Evolutionary conservation across 2,329 filamentous ascomycete genomes (phyloP).

Genomic region (Aspergillus bombycis): DNA sequence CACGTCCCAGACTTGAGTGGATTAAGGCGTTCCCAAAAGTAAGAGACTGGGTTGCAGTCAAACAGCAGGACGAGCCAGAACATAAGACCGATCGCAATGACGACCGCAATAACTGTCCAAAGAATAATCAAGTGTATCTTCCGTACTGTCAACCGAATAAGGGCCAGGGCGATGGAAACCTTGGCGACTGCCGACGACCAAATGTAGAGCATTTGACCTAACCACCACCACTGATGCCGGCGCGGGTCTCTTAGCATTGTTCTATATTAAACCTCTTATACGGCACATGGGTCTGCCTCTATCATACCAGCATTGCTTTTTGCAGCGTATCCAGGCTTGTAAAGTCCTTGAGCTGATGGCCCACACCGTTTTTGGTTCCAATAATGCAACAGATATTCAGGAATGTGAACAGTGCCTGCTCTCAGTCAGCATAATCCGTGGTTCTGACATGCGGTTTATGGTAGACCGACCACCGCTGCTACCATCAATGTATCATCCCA

Average conservation of each 20-base stretch:
- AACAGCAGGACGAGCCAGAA: neutral
- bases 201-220: neutral
- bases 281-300: neutral
- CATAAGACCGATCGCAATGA: neutral
- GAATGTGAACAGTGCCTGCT: neutral
- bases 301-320: neutral
- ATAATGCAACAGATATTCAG: neutral
- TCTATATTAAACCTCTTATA: neutral
- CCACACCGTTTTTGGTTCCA: neutral
- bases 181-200: neutral
- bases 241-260: neutral
- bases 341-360: neutral
- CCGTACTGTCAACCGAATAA: neutral
- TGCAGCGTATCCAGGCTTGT: neutral
- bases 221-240: neutral
- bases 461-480: constrained; percentile 21
- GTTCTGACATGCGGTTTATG: neutral
- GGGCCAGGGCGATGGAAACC: neutral
- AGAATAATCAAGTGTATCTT: neutral
- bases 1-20: neutral
- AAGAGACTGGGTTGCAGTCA: neutral
- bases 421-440: neutral
- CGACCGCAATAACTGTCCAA: neutral
- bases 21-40: neutral
- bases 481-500: constrained; percentile 31